Percentiles rank a stretch among this genome's conserved stretches.
These are phyloP conservation scores for Rhododendron griersonianum DNA, from an alignment of 148 eudicot species.

Conservation along the genomic window DNA sequence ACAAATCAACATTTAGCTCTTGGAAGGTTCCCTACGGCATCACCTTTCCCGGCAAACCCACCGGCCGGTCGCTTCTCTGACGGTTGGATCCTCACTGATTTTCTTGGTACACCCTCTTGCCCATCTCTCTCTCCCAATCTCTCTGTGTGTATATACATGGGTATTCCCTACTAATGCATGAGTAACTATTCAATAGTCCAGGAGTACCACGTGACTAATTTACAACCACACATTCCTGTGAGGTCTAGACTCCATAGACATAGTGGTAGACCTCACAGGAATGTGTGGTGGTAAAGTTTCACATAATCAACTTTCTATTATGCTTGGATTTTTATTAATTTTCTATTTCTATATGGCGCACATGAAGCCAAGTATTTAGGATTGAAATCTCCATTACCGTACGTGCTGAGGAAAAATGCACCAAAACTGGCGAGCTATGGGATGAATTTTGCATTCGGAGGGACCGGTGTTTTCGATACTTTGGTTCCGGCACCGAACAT, in stretches of 20 bases:
- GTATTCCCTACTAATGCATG: no score
- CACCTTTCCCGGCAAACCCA: conserved; percentile 70
- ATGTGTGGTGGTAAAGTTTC: no score
- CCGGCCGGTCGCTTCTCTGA: conserved; percentile 82
- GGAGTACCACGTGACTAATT: no score
- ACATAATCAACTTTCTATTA: background rate
- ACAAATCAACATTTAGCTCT: conserved; percentile 15
- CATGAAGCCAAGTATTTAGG: conserved; percentile 51
- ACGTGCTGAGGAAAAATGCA: conserved; percentile 22
- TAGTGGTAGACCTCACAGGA: no score
- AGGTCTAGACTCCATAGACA: no score
- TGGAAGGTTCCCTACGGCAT: conserved; percentile 72
- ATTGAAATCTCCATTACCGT: conserved; percentile 48
- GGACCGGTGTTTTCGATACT: conserved; percentile 66
- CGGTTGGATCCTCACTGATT: conserved; percentile 78
- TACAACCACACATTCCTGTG: no score
- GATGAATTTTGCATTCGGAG: conserved; percentile 76
- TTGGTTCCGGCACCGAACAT: conserved; percentile 54
- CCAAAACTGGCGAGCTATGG: conserved; percentile 27
- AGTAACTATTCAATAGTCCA: no score
- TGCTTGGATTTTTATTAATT: background rate
- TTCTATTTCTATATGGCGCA: background rate
- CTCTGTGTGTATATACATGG: no score
- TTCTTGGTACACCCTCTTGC: conserved; percentile 36
- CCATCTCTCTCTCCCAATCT: background rate